These are phyloP conservation scores for Apiospora phragmitis DNA, from an alignment of 2,329 filamentous ascomycete genomes.

Conservation along the genomic window DNA sequence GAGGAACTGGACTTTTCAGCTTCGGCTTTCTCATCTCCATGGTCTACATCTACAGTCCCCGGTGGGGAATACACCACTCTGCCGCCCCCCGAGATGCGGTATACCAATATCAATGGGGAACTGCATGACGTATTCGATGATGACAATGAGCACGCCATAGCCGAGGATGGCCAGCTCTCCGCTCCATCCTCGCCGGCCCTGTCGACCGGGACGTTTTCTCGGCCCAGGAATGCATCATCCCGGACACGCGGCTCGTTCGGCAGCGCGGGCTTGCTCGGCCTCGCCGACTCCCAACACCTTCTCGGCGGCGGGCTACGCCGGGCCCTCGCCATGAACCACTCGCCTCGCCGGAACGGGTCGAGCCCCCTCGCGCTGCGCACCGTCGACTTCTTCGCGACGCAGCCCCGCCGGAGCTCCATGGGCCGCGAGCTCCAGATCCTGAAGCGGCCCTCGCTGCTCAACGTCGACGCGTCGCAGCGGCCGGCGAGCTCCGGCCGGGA, in stretches of 20 bases:
- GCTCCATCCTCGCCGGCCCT: slow-evolving; percentile 1
- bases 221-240: slow-evolving; percentile 2
- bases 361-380: neutral
- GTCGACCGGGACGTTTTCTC: neutral
- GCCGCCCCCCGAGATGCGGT: neutral
- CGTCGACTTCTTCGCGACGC: slow-evolving; percentile 4
- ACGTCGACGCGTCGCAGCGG: neutral
- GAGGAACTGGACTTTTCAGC: slow-evolving; percentile 17
- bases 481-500: slow-evolving; percentile 9
- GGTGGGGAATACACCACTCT: neutral
- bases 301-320: slow-evolving; percentile 23
- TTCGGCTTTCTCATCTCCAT: slow-evolving; percentile 13
- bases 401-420: neutral
- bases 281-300: slow-evolving; percentile 26
- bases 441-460: neutral
- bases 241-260: slow-evolving; percentile 24
- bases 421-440: slow-evolving; percentile 14
- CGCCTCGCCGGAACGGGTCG: neutral
- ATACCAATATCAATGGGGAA: slow-evolving; percentile 3
- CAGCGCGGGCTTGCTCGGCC: slow-evolving; percentile 32
- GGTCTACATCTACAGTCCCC: slow-evolving; percentile 2
- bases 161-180: neutral
- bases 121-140: neutral
- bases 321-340: slow-evolving; percentile 20
- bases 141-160: slow-evolving; percentile 9